These are phyloP conservation scores for Penicillium sp. DNA, from an alignment of 2,329 filamentous ascomycete genomes.

Conservation along the genomic window DNA sequence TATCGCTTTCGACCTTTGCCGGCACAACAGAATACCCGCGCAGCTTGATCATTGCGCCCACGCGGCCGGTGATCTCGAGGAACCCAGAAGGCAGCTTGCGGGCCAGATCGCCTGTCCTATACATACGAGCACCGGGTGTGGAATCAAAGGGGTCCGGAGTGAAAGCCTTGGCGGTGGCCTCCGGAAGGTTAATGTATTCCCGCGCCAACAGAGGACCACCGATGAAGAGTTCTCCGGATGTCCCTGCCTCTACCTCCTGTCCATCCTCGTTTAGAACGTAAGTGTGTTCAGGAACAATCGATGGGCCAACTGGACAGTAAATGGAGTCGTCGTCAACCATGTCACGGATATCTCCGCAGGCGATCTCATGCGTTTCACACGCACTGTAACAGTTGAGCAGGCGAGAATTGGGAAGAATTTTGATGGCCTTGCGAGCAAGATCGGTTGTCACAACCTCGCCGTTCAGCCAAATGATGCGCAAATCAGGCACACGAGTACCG, in stretches of 20 bases:
- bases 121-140: conserved; percentile 64
- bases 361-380: conserved; percentile 77
- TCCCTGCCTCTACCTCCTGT: conserved; percentile 60
- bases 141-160: conserved; percentile 62
- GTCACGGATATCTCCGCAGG: conserved; percentile 69
- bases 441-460: conserved; percentile 80
- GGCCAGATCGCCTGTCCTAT: conserved; percentile 70
- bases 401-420: conserved; percentile 65
- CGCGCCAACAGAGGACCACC: conserved; percentile 71
- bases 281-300: conserved; percentile 64
- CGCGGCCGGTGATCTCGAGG: conserved; percentile 72
- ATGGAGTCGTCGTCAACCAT: conserved; percentile 63
- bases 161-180: conserved; percentile 73
- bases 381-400: conserved; percentile 79
- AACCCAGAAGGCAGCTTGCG: conserved; percentile 64
- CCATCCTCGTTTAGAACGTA: conserved; percentile 72
- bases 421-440: conserved; percentile 65
- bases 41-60: conserved; percentile 78
- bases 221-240: conserved; percentile 70
- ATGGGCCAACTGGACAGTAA: conserved; percentile 72
- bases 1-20: conserved; percentile 71
- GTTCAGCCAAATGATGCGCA: conserved; percentile 75
- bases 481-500: conserved; percentile 59
- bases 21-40: conserved; percentile 76
- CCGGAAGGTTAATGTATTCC: conserved; percentile 76